Conservation (phyloP, 2,329 filamentous ascomycete species). For the Fusarium nodosum region DNA sequence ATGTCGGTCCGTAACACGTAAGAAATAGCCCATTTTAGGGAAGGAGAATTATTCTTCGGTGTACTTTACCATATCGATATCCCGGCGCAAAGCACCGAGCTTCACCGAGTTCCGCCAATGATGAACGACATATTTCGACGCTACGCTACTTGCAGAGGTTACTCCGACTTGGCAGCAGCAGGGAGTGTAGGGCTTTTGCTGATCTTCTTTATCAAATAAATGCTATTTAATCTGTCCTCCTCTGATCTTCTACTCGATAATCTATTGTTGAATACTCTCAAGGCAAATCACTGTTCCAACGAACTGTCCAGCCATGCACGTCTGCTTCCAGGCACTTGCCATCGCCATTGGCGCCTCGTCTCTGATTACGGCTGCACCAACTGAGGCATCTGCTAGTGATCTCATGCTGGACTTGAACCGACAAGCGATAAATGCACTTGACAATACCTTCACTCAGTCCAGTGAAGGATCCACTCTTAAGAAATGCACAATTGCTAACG, state of each 20-base stretch:
- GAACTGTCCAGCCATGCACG: neutral
- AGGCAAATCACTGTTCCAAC: neutral
- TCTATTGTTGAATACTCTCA: neutral
- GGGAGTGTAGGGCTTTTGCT: neutral
- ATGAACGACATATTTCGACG: neutral
- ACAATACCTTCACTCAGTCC: accelerated
- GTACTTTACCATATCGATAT: neutral
- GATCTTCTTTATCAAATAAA: neutral
- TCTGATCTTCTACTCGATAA: neutral
- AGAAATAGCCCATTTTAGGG: neutral
- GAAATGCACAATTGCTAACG: constrained; percentile 8
- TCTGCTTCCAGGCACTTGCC: neutral
- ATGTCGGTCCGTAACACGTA: neutral
- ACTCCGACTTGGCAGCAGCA: neutral
- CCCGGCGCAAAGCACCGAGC: neutral
- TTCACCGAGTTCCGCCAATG: neutral
- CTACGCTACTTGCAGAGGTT: neutral
- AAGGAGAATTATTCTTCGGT: neutral
- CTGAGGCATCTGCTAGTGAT: constrained; percentile 4
- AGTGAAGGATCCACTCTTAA: neutral
- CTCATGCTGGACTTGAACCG: constrained; percentile 1
- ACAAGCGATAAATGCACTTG: neutral
- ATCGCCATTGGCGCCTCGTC: neutral
- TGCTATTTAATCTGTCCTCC: neutral
- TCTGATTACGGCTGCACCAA: constrained; percentile 1